Evolutionary conservation across 106 monocot genomes (phyloP), one percentile per base, ranked within the genome.

Genomic region (Apostasia shenzhenica): DNA sequence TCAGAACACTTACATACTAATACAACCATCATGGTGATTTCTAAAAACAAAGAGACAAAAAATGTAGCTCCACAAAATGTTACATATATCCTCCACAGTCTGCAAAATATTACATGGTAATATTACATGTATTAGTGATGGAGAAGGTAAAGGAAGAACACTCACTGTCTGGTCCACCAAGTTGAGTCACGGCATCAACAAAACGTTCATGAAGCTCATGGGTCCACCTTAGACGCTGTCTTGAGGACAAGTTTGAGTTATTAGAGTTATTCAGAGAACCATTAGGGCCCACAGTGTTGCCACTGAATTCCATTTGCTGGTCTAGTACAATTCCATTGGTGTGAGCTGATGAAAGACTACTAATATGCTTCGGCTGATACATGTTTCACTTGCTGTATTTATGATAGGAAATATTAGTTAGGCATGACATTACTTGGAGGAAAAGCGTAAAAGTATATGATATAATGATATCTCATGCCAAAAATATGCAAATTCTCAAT

Each of bases 151-250:
- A 5, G 14, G 13, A 56, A 68, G 46, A 79, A 14, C 13, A 89
- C 91, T 82, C 70, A 95, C 92, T 91, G 41, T 89, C 95, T 66
- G 95, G 89, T 59, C 95, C 95, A 70, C 95, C 95, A 75, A 97
- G 86, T 74, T 97, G 92, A 48, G 86, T 78, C 54, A 97, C 92
- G 61, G 95, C 86, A 84, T 89, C 92, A 2, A 97, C 92, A 82
- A 97, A 97, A 26, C 84, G 86, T 61, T 89, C 92, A 79, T 97
- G 92, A 69, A 97, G 89, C 47, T 97, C 95, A 83, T 92, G 77
- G 37, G 95, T 97, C 95, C 95, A 97, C 48, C 95, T 70, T 67
- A 97, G 77, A 6, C 95, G 86, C 67, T 97, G 95, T 41, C 95
- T 86, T 45, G 89, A 86, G 14, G 88, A 56, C 67, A 84, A 49